Percentiles rank a stretch among this genome's conserved stretches.
Conservation (phyloP, 2,329 filamentous ascomycete species). For the Magnaporthiopsis rhizophila region DNA sequence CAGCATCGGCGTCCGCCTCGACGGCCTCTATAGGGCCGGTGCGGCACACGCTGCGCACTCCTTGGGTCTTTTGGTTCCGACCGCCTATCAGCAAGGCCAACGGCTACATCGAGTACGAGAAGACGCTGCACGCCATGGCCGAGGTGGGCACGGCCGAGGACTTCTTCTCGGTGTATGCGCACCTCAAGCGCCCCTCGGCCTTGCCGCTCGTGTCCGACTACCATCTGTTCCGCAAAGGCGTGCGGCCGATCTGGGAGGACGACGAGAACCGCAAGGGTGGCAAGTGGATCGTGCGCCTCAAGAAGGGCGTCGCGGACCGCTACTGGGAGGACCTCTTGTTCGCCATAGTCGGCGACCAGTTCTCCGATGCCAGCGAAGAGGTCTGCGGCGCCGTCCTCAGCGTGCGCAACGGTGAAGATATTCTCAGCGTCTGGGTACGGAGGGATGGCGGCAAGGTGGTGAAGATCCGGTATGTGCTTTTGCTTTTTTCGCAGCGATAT, state of each 20-base stretch:
- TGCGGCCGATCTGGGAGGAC: conserved; percentile 97
- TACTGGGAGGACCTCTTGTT: conserved; percentile 95
- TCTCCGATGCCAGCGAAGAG: conserved; percentile 85
- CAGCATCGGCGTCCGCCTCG: conserved; percentile 29
- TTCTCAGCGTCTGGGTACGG: conserved; percentile 95
- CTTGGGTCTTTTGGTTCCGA: conserved; percentile 96
- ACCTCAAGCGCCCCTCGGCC: conserved; percentile 81
- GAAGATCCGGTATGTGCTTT: conserved; percentile 72
- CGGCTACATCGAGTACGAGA: conserved; percentile 82
- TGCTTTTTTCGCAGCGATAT: neutral
- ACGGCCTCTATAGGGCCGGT: conserved; percentile 22
- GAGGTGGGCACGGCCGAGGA: conserved; percentile 76
- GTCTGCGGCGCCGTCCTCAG: conserved; percentile 93
- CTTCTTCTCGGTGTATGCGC: conserved; percentile 82
- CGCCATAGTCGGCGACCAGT: conserved; percentile 88
- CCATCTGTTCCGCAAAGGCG: conserved; percentile 94
- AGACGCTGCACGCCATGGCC: conserved; percentile 84
- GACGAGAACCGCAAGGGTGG: conserved; percentile 93
- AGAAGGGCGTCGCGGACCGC: conserved; percentile 93
- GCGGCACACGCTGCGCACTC: conserved; percentile 63
- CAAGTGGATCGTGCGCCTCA: conserved; percentile 94
- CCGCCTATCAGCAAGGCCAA: conserved; percentile 95
- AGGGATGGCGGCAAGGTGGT: conserved; percentile 89
- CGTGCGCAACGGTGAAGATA: conserved; percentile 91
- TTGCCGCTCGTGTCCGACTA: conserved; percentile 94